Evolutionary conservation across 306 rosid species (phyloP), one percentile per base, ranked within the genome.

Genomic region (peach (Prunus persica)): DNA sequence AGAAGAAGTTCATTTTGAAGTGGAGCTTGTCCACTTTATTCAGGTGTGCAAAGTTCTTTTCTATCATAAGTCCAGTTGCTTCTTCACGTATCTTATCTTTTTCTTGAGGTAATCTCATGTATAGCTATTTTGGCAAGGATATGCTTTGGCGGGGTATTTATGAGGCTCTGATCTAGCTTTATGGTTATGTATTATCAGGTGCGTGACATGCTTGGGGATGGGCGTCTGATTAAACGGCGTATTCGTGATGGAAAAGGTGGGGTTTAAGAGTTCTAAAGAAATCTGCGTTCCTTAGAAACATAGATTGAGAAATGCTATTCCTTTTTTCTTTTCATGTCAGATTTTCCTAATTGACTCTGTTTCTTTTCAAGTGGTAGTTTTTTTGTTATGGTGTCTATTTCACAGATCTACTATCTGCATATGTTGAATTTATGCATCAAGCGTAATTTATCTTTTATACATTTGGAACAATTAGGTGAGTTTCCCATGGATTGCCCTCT

Each of bases 401-500:
- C 60, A 11, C 1, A 3, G 22, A 46, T 65, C 30, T 28, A 49
- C 51, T 57, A 15, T 50, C 51, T 54, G 13, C 52, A 14, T 71
- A 58, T 13, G 12, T 65, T 45, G 20, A 28, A 51, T 76, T 57
- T 20, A 5, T 55, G 27, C 46, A 65, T 69, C 34, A 60, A 56
- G 28, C 12, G 43, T 77, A 65, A 74, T 78, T 27, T 82, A 62
- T 45, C 77, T 60, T 43, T 32, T 19, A 78, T 79, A 74, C 79
- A 19, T 78, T 71, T 86, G 78, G 76, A 70, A 73, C 38, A 68
- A 80, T 79, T 77, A 92, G 99, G 99, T 76, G 99, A 96, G 6
- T 96, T 96, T 82, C 99, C 93, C 16, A 96, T 96, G 99, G 99
- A 96, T 82, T 96, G 98, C 84, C 98, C 98, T 68, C 99, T 96